Conservation (phyloP, 306 rosid species). For the Purshia tridentata region DNA sequence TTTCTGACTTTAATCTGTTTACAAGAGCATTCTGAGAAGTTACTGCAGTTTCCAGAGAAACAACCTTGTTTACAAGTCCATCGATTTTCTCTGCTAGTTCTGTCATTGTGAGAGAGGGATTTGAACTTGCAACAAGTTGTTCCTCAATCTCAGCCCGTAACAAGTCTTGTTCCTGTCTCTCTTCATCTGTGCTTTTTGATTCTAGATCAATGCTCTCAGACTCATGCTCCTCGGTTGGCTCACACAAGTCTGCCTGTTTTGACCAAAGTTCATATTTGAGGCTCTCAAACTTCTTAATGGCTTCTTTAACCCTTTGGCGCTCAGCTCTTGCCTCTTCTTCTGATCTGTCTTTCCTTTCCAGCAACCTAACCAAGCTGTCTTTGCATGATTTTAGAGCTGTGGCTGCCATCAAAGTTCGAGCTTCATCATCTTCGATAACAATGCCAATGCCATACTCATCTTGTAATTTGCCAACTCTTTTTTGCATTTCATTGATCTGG, state of each 20-base stretch:
- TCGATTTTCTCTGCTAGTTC: slow-evolving; percentile 79
- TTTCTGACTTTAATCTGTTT: slow-evolving; percentile 56
- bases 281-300: slow-evolving; percentile 42
- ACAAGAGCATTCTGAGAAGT: slow-evolving; percentile 65
- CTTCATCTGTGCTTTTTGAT: slow-evolving; percentile 32
- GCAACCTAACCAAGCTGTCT: slow-evolving; percentile 57
- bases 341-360: slow-evolving; percentile 47
- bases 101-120: slow-evolving; percentile 41
- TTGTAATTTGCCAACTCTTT: slow-evolving; percentile 57
- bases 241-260: slow-evolving; percentile 17
- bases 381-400: slow-evolving; percentile 79
- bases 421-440: slow-evolving; percentile 68
- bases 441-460: slow-evolving; percentile 61
- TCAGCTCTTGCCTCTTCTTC: slow-evolving; percentile 57
- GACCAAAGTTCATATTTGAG: slow-evolving; percentile 42
- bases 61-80: slow-evolving; percentile 69
- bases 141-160: slow-evolving; percentile 35
- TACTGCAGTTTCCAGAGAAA: slow-evolving; percentile 55
- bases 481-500: slow-evolving; percentile 57
- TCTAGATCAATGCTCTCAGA: slow-evolving; percentile 22
- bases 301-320: slow-evolving; percentile 43
- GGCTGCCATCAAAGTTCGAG: slow-evolving; percentile 73
- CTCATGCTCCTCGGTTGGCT: slow-evolving; percentile 14
- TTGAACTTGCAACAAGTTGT: slow-evolving; percentile 42
- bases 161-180: slow-evolving; percentile 19